A percentile compares a stretch with the other conserved stretches of the same genome.
Conservation (phyloP, 2,329 filamentous ascomycete species). For the Xylariaceae sp. region DNA sequence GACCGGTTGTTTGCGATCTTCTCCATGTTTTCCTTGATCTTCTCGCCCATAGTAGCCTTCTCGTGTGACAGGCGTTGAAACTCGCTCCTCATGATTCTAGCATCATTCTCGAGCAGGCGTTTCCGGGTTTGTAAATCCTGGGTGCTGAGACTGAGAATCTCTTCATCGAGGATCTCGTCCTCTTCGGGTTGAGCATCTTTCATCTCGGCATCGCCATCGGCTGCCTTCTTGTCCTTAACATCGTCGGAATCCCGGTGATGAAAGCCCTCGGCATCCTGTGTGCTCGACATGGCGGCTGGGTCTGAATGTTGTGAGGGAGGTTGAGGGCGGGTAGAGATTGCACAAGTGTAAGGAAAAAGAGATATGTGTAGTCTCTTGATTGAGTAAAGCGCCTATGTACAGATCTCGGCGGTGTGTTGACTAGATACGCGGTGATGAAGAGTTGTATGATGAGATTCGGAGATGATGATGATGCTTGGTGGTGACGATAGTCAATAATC, state of each 20-base stretch:
- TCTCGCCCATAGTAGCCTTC: conserved; percentile 93
- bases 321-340: too few species aligned
- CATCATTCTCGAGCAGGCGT: conserved; percentile 93
- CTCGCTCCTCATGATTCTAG: conserved; percentile 98
- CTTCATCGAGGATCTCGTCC: conserved; percentile 83
- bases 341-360: too few species aligned
- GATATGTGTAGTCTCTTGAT: too few species aligned
- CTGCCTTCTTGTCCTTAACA: conserved; percentile 53
- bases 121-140: conserved; percentile 89
- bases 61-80: conserved; percentile 91
- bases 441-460: neutral
- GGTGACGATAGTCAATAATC: conserved; percentile 19
- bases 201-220: conserved; percentile 82
- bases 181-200: conserved; percentile 72
- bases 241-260: conserved; percentile 28
- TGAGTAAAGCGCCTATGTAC: too few species aligned
- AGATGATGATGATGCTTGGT: neutral
- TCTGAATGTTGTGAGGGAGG: conserved; percentile 5
- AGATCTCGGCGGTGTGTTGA: neutral
- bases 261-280: conserved; percentile 23
- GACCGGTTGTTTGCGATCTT: conserved; percentile 99
- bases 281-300: conserved; percentile 29
- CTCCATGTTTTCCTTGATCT: conserved; percentile 98
- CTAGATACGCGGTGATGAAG: neutral
- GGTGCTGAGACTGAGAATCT: conserved; percentile 89